Conservation (phyloP, 2,329 filamentous ascomycete genomes). For the Neopestalotiopsis rosae region DNA sequence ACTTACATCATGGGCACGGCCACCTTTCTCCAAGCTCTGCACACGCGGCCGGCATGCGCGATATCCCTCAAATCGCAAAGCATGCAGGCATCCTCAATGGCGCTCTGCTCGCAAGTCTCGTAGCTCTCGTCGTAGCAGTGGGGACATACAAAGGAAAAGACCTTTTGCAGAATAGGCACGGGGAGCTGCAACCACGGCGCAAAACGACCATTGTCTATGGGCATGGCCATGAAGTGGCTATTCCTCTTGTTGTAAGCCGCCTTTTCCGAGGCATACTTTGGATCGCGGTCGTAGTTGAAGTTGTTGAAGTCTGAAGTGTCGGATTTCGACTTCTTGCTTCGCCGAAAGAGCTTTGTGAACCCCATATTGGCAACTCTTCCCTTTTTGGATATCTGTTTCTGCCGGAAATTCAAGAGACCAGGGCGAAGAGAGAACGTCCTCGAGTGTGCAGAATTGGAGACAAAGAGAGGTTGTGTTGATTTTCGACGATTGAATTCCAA, state of each 20-base stretch:
- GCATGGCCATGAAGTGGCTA: background rate
- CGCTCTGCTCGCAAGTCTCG: slow-evolving; percentile 81
- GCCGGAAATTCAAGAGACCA: background rate
- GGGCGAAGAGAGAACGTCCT: background rate
- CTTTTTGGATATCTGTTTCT: background rate
- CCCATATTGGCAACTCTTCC: slow-evolving; percentile 29
- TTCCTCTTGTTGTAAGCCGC: slow-evolving; percentile 30
- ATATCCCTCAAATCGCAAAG: slow-evolving; percentile 92
- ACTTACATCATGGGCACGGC: slow-evolving; percentile 67
- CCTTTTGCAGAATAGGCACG: slow-evolving; percentile 71
- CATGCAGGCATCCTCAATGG: slow-evolving; percentile 83
- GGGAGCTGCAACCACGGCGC: slow-evolving; percentile 59
- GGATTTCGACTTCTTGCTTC: slow-evolving; percentile 37
- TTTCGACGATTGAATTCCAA: background rate
- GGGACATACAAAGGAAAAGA: slow-evolving; percentile 84
- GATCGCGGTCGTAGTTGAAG: slow-evolving; percentile 30
- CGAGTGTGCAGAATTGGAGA: background rate
- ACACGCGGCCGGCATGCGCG: slow-evolving; percentile 77
- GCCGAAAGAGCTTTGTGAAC: slow-evolving; percentile 38
- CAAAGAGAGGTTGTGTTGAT: background rate
- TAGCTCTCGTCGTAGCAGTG: slow-evolving; percentile 80
- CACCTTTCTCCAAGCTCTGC: slow-evolving; percentile 70
- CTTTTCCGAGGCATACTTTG: slow-evolving; percentile 17
- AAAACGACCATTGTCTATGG: slow-evolving; percentile 23
- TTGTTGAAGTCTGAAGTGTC: slow-evolving; percentile 24